These are phyloP conservation scores for Aspergillus nidulans DNA, from an alignment of 495 filamentous ascomycete species.

Conservation along the genomic window DNA sequence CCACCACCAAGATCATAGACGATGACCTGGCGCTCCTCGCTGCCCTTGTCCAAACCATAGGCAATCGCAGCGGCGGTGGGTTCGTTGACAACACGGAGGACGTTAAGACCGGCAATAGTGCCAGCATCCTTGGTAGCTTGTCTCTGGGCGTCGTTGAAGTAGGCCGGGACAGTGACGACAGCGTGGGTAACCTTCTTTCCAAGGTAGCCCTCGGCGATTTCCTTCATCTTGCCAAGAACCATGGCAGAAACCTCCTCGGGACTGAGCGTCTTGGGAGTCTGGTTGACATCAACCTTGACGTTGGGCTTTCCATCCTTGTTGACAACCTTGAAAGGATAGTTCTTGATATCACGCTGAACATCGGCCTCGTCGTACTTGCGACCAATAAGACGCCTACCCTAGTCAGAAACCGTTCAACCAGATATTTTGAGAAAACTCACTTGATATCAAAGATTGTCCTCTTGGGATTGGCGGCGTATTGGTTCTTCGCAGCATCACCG, in stretches of 20 bases:
- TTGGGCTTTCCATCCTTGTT: constrained; percentile 78
- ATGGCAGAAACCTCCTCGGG: constrained; percentile 87
- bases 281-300: constrained; percentile 72
- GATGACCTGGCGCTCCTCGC: constrained; percentile 84
- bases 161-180: constrained; percentile 95
- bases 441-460: constrained; percentile 92
- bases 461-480: constrained; percentile 87
- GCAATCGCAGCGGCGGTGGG: constrained; percentile 85
- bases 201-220: constrained; percentile 88
- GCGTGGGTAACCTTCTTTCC: constrained; percentile 95
- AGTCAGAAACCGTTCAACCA: constrained; percentile 16
- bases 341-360: constrained; percentile 78
- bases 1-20: constrained; percentile 99
- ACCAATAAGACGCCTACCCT: constrained; percentile 73
- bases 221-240: constrained; percentile 94
- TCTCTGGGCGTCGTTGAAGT: constrained; percentile 99
- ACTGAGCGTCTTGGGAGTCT: constrained; percentile 70
- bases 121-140: constrained; percentile 98
- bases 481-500: constrained; percentile 99
- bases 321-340: constrained; percentile 85
- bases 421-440: constrained; percentile 46
- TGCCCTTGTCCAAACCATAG: constrained; percentile 82
- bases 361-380: constrained; percentile 86
- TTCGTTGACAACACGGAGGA: constrained; percentile 96
- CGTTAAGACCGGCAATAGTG: constrained; percentile 89